These are phyloP conservation scores for Haplographium delicatum DNA, from an alignment of 495 filamentous ascomycete species.

Conservation along the genomic window DNA sequence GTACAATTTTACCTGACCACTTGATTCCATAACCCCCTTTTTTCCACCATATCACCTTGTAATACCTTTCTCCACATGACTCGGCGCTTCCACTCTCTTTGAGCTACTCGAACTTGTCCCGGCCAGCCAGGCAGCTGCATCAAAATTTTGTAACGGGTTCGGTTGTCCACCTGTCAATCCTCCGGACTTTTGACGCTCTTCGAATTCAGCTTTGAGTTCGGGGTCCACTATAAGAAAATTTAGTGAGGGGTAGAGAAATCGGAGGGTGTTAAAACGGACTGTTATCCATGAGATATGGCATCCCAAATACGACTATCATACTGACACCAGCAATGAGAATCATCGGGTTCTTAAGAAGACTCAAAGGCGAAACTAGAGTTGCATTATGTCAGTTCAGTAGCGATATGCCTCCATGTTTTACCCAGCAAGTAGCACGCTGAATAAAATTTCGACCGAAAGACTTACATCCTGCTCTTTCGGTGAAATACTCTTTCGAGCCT, in stretches of 20 bases:
- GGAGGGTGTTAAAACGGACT: constrained; percentile 53
- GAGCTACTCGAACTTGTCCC: constrained; percentile 30
- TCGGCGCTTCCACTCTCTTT: constrained; percentile 11
- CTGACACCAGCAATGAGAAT: constrained; percentile 82
- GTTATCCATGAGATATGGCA: constrained; percentile 93
- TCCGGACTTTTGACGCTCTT: constrained; percentile 76
- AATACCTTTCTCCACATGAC: constrained; percentile 25
- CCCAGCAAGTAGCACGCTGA: neutral
- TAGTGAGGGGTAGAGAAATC: neutral
- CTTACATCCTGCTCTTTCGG: constrained; percentile 68
- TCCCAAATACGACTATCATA: constrained; percentile 73
- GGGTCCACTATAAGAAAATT: constrained; percentile 69
- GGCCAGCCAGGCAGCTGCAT: constrained; percentile 82
- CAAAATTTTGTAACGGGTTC: constrained; percentile 62
- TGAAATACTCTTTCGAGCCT: constrained; percentile 65
- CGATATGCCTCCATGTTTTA: constrained; percentile 1
- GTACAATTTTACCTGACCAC: no score
- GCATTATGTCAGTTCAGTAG: constrained; percentile 26
- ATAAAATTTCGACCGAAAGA: constrained; percentile 20
- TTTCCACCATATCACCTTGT: constrained; percentile 24
- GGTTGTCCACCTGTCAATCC: constrained; percentile 42
- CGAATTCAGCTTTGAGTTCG: constrained; percentile 86
- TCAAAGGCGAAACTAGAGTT: constrained; percentile 44
- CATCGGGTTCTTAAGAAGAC: constrained; percentile 88
- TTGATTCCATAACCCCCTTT: no score